phyloP scores from a whole-genome alignment of 345 rosid species.

The Citrus medica region DNA sequence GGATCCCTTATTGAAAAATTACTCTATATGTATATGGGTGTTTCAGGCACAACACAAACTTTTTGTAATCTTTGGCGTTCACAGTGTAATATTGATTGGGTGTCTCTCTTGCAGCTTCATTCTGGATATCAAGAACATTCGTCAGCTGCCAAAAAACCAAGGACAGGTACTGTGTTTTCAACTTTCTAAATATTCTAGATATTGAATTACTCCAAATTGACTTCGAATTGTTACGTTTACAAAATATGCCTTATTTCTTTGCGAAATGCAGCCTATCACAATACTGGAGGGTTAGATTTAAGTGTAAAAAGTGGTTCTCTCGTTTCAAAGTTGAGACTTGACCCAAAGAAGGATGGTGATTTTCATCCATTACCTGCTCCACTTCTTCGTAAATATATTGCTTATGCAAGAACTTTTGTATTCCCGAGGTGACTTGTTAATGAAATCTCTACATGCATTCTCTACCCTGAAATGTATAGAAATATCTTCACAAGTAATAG shows the following conservation, averaged over 20 bases:
- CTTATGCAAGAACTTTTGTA: conserved; percentile 79
- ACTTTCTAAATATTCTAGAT: background rate
- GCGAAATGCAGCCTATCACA: conserved; percentile 41
- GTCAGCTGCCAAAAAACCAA: conserved; percentile 46
- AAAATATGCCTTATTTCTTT: conserved; percentile 16
- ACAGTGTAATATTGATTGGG: background rate
- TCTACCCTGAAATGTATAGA: background rate
- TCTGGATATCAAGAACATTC: conserved; percentile 56
- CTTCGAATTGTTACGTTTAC: conserved; percentile 2
- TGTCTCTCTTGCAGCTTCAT: conserved; percentile 65
- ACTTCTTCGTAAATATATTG: conserved; percentile 87
- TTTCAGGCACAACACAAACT: background rate
- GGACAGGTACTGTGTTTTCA: conserved; percentile 33
- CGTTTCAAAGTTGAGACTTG: conserved; percentile 75
- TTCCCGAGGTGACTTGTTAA: conserved; percentile 69
- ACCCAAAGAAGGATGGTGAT: conserved; percentile 60
- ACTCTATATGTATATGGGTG: background rate
- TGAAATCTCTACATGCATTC: conserved; percentile 1
- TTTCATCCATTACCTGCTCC: conserved; percentile 80
- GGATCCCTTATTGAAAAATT: too few relatives aligned
- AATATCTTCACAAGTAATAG: background rate
- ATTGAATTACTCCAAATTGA: background rate
- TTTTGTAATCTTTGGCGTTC: background rate
- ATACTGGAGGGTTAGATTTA: conserved; percentile 33
- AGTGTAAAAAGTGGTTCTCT: conserved; percentile 53